Evolutionary conservation across 306 rosid species (phyloP).

Genomic region (Prunus dulcis): DNA sequence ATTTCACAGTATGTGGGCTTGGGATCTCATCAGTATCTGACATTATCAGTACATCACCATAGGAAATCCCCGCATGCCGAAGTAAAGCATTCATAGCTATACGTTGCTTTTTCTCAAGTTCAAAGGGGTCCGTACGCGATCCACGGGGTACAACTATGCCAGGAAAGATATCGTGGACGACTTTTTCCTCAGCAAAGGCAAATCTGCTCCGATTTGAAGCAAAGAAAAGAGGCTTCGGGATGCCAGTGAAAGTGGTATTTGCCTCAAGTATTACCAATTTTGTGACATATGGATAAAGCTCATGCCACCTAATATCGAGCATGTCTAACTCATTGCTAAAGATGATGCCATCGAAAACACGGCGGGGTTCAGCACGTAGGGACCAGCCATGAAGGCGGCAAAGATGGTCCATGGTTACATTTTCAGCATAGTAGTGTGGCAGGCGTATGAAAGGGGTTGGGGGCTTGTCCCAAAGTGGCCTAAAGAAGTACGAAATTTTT

Average conservation of each 20-base stretch:
- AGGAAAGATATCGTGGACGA: constrained; percentile 41
- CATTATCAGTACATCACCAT: constrained; percentile 71
- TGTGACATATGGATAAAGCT: constrained; percentile 67
- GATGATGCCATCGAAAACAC: constrained; percentile 67
- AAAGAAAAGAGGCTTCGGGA: constrained; percentile 66
- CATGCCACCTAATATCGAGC: constrained; percentile 83
- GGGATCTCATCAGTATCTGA: constrained; percentile 92
- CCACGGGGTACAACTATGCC: constrained; percentile 47
- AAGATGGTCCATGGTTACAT: constrained; percentile 73
- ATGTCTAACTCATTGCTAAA: constrained; percentile 90
- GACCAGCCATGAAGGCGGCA: constrained; percentile 91
- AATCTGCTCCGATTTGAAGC: constrained; percentile 42
- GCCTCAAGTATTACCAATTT: constrained; percentile 82
- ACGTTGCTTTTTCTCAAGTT: constrained; percentile 63
- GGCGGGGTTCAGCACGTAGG: constrained; percentile 60
- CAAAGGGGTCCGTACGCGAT: constrained; percentile 55
- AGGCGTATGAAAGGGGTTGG: constrained; percentile 55
- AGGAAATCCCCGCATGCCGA: constrained; percentile 53
- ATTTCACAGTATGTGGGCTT: constrained; percentile 67
- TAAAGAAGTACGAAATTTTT: constrained; percentile 67
- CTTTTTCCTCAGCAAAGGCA: constrained; percentile 58
- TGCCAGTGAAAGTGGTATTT: constrained; percentile 81
- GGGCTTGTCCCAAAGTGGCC: constrained; percentile 90
- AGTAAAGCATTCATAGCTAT: constrained; percentile 58
- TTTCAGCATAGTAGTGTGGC: constrained; percentile 89